A percentile compares a stretch with the other conserved stretches of the same genome.
phyloP scores from a whole-genome alignment of 768 basidiomycete genomes.

The Boletus sensibilis region DNA sequence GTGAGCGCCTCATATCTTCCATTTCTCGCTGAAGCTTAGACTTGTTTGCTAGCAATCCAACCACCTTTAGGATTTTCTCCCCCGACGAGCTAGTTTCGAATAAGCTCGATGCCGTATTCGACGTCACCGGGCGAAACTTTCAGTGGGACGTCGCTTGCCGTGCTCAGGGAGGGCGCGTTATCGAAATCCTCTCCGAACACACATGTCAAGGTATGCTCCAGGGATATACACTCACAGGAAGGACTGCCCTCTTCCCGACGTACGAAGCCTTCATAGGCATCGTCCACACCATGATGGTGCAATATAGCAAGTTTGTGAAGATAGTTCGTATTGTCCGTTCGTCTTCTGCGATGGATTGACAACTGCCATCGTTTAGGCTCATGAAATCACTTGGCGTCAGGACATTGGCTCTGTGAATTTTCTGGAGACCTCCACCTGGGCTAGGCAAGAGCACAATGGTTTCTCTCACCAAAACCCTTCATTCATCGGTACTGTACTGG shows the following conservation, averaged over 20 bases:
- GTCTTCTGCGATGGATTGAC: not conserved
- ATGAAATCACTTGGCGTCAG: constrained; percentile 71
- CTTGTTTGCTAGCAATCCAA: constrained; percentile 56
- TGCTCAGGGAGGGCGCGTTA: constrained; percentile 73
- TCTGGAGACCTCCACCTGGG: constrained; percentile 85
- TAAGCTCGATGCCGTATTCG: constrained; percentile 81
- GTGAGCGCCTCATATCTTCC: constrained; percentile 34
- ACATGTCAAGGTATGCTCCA: constrained; percentile 90
- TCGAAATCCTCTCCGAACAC: constrained; percentile 89
- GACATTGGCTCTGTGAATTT: constrained; percentile 76
- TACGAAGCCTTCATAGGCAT: constrained; percentile 94
- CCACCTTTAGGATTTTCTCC: constrained; percentile 82
- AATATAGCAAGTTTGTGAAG: constrained; percentile 86
- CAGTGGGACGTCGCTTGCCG: constrained; percentile 78
- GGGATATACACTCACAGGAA: constrained; percentile 88
- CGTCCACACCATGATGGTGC: constrained; percentile 86
- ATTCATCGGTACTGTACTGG: constrained; percentile 84
- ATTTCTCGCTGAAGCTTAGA: not conserved
- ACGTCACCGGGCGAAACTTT: constrained; percentile 67
- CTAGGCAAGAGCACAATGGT: constrained; percentile 85
- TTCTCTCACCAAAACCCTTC: constrained; percentile 87
- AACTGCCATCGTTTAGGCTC: constrained; percentile 31
- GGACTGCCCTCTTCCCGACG: constrained; percentile 81
- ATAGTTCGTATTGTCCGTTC: constrained; percentile 47
- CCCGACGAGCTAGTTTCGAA: constrained; percentile 88